Percentiles rank a stretch among this genome's conserved stretches.
phyloP scores from a whole-genome alignment of 371 early-diverging fungal genomes.

The Cokeromyces recurvatus region DNA sequence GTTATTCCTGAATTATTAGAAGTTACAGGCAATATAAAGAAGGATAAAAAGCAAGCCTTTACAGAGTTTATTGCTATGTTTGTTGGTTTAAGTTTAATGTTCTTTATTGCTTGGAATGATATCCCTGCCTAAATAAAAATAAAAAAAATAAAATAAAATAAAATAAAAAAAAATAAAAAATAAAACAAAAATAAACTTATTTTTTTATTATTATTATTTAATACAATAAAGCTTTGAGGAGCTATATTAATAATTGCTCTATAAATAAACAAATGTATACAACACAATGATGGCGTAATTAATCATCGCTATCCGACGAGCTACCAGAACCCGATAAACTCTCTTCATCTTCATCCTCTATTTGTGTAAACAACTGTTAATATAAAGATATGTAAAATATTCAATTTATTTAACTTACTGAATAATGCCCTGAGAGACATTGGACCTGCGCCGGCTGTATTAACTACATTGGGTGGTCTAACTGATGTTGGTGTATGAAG shows the following conservation, averaged over 20 bases:
- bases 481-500: constrained; percentile 6
- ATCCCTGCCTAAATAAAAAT: constrained; percentile 5
- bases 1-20: constrained; percentile 82
- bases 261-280: constrained; percentile 1
- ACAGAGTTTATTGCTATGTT: constrained; percentile 60
- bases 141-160: no score
- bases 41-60: constrained; percentile 48
- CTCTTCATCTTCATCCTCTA: constrained; percentile 20
- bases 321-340: constrained; percentile 9
- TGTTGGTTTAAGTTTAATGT: constrained; percentile 63
- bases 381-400: background rate
- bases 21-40: constrained; percentile 50
- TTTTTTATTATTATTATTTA: no score
- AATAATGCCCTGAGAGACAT: constrained; percentile 20
- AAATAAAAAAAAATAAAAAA: no score
- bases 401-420: constrained; percentile 9
- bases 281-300: no score
- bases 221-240: no score
- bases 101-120: constrained; percentile 61
- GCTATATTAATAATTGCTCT: background rate
- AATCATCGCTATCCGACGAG: no score
- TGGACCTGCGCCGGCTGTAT: constrained; percentile 3
- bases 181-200: no score
- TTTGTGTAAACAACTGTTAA: background rate
- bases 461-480: background rate